These are phyloP conservation scores for Tetrapisispora fleetii DNA, from an alignment of 805 yeast species.

Conservation along the genomic window DNA sequence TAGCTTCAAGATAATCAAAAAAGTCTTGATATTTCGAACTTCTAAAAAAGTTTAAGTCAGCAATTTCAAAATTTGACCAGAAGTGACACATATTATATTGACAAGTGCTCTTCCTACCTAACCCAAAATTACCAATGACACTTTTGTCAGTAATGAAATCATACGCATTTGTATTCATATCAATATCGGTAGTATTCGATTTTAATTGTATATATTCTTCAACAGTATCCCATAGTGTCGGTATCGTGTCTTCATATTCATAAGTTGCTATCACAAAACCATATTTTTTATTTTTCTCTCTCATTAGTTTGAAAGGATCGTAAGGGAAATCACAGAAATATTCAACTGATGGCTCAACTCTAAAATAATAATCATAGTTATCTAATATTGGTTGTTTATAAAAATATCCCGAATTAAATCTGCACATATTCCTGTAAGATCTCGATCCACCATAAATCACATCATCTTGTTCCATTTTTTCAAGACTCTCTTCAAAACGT, in stretches of 20 bases:
- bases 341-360: conserved; percentile 90
- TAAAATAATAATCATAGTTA: conserved; percentile 81
- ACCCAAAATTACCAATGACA: conserved; percentile 33
- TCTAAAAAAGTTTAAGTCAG: conserved; percentile 59
- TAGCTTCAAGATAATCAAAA: conserved; percentile 52
- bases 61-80: conserved; percentile 84
- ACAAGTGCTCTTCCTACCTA: conserved; percentile 37
- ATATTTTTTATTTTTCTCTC: conserved; percentile 67
- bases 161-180: conserved; percentile 22
- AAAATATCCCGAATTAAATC: conserved; percentile 87
- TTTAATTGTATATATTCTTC: conserved; percentile 42
- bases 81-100: conserved; percentile 74
- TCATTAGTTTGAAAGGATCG: conserved; percentile 80
- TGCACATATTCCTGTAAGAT: conserved; percentile 88
- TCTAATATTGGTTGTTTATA: conserved; percentile 64
- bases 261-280: conserved; percentile 79
- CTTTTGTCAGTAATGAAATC: conserved; percentile 42
- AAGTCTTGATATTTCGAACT: conserved; percentile 50
- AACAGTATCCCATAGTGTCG: conserved; percentile 69
- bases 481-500: conserved; percentile 38
- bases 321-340: conserved; percentile 75
- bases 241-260: conserved; percentile 79
- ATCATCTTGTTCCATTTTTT: conserved; percentile 34
- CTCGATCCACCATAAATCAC: conserved; percentile 57
- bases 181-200: conserved; percentile 41